Percentiles rank a stretch among this genome's conserved stretches.
Conservation (phyloP, 192 early-diverging fungal species). For the Gigaspora rosea region DNA sequence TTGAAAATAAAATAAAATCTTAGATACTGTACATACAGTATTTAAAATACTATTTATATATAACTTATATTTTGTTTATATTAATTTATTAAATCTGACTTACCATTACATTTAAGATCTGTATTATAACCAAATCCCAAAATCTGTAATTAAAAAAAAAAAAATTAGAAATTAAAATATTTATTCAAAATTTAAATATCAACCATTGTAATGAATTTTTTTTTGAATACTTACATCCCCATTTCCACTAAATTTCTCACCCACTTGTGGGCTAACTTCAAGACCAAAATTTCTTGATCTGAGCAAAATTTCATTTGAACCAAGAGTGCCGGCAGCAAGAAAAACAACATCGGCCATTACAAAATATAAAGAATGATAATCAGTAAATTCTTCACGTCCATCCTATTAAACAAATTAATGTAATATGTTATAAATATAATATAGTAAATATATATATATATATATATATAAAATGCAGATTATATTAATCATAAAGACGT, state of each 20-base stretch:
- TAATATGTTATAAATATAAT: constrained; percentile 1
- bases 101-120: constrained; percentile 7
- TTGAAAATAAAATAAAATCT: constrained; percentile 8
- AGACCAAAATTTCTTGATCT: constrained; percentile 42
- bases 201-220: neutral
- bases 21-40: neutral
- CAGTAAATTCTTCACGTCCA: neutral
- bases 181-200: no score
- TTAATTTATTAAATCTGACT: neutral
- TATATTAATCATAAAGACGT: neutral
- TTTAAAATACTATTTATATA: neutral
- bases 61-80: neutral
- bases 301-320: constrained; percentile 46
- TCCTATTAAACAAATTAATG: neutral
- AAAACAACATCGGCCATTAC: constrained; percentile 48
- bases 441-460: no score
- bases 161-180: neutral
- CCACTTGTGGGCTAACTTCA: constrained; percentile 38
- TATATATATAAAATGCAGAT: no score
- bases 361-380: constrained; percentile 38
- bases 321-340: constrained; percentile 47
- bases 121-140: constrained; percentile 25
- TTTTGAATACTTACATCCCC: constrained; percentile 48
- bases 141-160: constrained; percentile 20
- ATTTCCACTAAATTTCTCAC: constrained; percentile 50